Evolutionary conservation across 2,329 filamentous ascomycete species (phyloP), one percentile per base, ranked within the genome.

Genomic region (Penicillium oxalicum): DNA sequence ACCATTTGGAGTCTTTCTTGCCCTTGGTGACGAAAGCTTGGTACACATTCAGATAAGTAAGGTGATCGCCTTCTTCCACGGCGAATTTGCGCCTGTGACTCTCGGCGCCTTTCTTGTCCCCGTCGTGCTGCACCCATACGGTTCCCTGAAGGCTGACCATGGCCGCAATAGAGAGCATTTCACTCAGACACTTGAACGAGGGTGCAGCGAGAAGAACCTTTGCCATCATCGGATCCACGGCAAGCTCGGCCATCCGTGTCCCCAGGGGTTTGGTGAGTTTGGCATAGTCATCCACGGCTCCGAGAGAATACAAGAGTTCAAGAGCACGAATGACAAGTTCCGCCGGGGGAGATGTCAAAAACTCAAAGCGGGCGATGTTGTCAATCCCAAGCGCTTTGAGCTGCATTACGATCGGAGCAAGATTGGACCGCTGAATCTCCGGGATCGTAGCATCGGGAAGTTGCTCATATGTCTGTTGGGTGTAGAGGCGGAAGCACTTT

Each of bases 331-430:
- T 82, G 68, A 97, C 81, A 28, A 95, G 81, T 60, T 91, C 84
- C 0, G 90, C 82, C 0, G 93, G 90, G 9, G 93, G 93, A 2
- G 89, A 77, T 3, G 88, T 91, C 44, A 96, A 73, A 64, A 91
- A 98, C 60, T 91, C 84, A 66, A 97, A 98, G 4, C 89, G 84
- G 4, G 89, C 82, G 32, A 97, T 84, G 59, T 98, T 97, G 67
- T 96, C 91, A 57, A 97, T 94, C 0, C 93, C 93, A 1, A 98
- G 76, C 1, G 93, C 91, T 70, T 97, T 95, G 35, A 98, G 82
- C 62, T 97, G 91, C 38, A 98, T 77, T 35, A 97, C 80, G 2
- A 90, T 83, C 0, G 90, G 88, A 0, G 91, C 90, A 24, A 98
- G 78, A 61, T 97, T 95, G 1, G 88, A 91, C 43, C 93, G 82